phyloP scores from a whole-genome alignment of 257 asterid genomes.

The Solanum chaucha region DNA sequence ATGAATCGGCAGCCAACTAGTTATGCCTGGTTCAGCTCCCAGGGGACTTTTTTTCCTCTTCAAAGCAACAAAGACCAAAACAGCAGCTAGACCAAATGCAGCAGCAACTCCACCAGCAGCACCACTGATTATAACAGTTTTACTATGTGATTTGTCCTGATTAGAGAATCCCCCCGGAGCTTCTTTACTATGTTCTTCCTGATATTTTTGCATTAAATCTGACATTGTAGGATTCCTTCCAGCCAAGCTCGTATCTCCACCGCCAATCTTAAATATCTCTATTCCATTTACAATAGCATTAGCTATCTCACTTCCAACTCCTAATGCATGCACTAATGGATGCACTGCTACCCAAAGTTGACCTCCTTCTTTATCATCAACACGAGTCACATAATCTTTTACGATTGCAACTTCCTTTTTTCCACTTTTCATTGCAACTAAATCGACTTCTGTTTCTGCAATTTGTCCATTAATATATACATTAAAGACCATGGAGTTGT shows the following conservation, averaged over 20 bases:
- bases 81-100: conserved; percentile 65
- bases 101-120: conserved; percentile 97
- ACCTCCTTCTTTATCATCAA: conserved; percentile 18
- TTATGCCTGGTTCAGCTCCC: conserved; percentile 16
- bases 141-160: neutral
- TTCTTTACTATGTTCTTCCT: conserved; percentile 2
- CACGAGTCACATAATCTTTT: conserved; percentile 43
- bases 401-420: conserved; percentile 22
- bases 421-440: conserved; percentile 14
- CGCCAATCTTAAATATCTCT: conserved; percentile 72
- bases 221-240: conserved; percentile 80
- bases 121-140: conserved; percentile 36
- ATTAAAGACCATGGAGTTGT: conserved; percentile 54
- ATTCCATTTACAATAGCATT: conserved; percentile 74
- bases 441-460: conserved; percentile 32
- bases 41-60: conserved; percentile 24
- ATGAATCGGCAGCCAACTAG: conserved; percentile 75
- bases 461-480: conserved; percentile 55
- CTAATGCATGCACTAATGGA: conserved; percentile 8
- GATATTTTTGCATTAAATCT: conserved; percentile 57
- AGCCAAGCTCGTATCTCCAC: conserved; percentile 40
- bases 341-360: conserved; percentile 53
- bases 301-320: conserved; percentile 14
- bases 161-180: conserved; percentile 12
- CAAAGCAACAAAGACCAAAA: conserved; percentile 34